These are phyloP conservation scores for Galerina sulciceps DNA, from an alignment of 768 basidiomycete species.

Conservation along the genomic window DNA sequence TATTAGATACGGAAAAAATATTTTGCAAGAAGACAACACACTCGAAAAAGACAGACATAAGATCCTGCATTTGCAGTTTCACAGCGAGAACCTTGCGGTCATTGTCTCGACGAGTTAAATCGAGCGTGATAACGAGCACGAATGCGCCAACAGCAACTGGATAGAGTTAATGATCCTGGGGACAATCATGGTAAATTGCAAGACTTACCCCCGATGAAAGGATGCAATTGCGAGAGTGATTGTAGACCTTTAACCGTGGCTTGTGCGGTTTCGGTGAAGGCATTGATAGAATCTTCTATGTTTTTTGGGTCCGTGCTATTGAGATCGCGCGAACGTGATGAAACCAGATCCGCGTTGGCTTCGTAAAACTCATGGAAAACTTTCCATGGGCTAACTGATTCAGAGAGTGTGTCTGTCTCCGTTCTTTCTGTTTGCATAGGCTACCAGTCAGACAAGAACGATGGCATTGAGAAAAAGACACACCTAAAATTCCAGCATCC, in stretches of 20 bases:
- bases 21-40: not conserved
- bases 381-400: no score
- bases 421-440: no score
- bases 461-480: no score
- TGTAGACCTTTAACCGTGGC: constrained; percentile 34
- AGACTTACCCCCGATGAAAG: constrained; percentile 38
- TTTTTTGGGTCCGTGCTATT: constrained; percentile 8
- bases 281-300: constrained; percentile 34
- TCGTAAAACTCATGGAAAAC: constrained; percentile 27
- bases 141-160: constrained; percentile 54
- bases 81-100: constrained; percentile 51
- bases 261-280: constrained; percentile 33
- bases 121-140: constrained; percentile 50
- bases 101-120: constrained; percentile 53
- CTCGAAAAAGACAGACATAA: constrained; percentile 52
- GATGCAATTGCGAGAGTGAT: constrained; percentile 38
- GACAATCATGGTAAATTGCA: not conserved
- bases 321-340: constrained; percentile 12
- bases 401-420: no score
- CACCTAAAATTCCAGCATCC: no score
- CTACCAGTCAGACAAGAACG: no score
- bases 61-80: constrained; percentile 53
- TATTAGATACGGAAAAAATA: not conserved
- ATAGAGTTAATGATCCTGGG: not conserved
- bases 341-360: constrained; percentile 14